A percentile compares a stretch with the other conserved stretches of the same genome.
These are phyloP conservation scores for Paramecium tetraurelia DNA, from an alignment of 73 alveolate species.

Conservation along the genomic window DNA sequence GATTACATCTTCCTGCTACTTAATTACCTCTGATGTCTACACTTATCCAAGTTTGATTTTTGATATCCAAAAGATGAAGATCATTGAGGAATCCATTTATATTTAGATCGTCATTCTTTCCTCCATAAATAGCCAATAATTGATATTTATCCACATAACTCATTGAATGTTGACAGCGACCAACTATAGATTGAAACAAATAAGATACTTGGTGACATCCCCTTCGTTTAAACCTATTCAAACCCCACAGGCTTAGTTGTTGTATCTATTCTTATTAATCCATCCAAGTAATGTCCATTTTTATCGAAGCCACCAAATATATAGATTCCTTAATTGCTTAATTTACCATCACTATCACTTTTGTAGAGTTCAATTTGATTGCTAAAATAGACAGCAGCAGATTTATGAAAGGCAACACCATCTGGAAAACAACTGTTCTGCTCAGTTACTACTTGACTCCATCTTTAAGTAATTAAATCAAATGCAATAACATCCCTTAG, in stretches of 20 bases:
- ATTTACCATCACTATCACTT: background rate
- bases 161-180: slow-evolving; percentile 36
- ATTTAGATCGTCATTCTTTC: slow-evolving; percentile 34
- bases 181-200: background rate
- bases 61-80: background rate
- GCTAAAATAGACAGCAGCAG: background rate
- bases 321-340: background rate
- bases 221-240: slow-evolving; percentile 36
- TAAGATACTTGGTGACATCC: slow-evolving; percentile 8
- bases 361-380: background rate
- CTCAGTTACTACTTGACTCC: background rate
- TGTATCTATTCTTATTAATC: background rate
- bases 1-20: slow-evolving; percentile 10
- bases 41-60: background rate
- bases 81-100: slow-evolving; percentile 6
- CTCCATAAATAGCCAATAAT: background rate
- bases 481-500: background rate
- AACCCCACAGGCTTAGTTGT: background rate
- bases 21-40: slow-evolving; percentile 31
- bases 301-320: slow-evolving; percentile 40
- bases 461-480: background rate
- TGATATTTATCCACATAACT: background rate
- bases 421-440: background rate
- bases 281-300: slow-evolving; percentile 21
- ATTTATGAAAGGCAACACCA: slow-evolving; percentile 40